Conservation (phyloP, 345 rosid genomes). For the Salix udensis region DNA sequence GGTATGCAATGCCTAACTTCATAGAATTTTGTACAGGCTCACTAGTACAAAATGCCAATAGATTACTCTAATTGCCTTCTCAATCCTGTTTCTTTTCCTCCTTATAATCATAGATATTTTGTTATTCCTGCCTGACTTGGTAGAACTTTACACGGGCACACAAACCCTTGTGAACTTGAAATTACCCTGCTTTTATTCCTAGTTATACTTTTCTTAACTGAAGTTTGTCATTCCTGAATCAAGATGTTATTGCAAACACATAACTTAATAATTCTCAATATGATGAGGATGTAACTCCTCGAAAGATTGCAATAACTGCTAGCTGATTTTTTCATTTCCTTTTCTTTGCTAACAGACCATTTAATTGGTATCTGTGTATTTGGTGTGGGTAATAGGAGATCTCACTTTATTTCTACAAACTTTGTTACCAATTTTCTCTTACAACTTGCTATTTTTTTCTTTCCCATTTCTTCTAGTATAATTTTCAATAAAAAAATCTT, state of each 20-base stretch:
- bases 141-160: not conserved
- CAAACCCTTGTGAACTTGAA: not conserved
- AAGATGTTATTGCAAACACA: no score
- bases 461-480: not conserved
- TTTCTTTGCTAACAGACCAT: no score
- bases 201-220: not conserved
- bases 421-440: not conserved
- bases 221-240: not conserved
- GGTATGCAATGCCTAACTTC: constrained; percentile 23
- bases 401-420: not conserved
- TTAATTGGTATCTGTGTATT: not conserved
- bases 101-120: not conserved
- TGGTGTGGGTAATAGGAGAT: not conserved
- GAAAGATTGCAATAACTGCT: not conserved
- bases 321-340: not conserved
- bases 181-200: not conserved
- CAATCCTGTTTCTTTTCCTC: not conserved
- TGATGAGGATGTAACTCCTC: not conserved
- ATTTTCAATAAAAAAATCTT: not conserved
- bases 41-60: no score
- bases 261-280: not conserved
- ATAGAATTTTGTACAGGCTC: no score
- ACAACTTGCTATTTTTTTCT: not conserved
- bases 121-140: not conserved
- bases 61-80: not conserved